Conservation (phyloP, 257 asterid species). For the Hygrophila difformis region DNA sequence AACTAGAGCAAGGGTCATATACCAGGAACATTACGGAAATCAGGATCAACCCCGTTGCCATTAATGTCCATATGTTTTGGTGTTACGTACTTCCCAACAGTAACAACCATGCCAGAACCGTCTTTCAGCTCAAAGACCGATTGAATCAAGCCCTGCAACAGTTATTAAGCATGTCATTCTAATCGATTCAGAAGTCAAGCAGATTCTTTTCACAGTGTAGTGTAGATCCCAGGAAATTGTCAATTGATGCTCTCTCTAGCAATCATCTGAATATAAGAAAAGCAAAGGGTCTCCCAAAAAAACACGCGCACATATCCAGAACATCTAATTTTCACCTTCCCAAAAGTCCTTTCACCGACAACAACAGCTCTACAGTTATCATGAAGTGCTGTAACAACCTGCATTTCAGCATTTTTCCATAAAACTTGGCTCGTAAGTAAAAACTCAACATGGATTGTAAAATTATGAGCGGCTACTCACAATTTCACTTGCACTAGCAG, state of each 20-base stretch:
- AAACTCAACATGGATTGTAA: too few relatives aligned
- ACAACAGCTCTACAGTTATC: conserved; percentile 97
- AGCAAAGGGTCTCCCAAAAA: too few relatives aligned
- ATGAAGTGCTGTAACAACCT: conserved; percentile 99
- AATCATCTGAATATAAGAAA: too few relatives aligned
- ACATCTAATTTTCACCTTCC: conserved; percentile 55
- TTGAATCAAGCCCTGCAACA: conserved; percentile 83
- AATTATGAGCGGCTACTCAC: too few relatives aligned
- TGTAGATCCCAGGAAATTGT: not conserved
- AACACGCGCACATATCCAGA: too few relatives aligned
- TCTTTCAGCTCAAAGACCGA: conserved; percentile 93
- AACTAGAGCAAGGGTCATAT: conserved; percentile 1
- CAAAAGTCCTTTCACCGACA: conserved; percentile 94
- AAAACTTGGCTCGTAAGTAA: conserved; percentile 13
- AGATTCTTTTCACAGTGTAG: too few relatives aligned
- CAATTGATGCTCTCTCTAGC: too few relatives aligned
- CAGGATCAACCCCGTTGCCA: conserved; percentile 89
- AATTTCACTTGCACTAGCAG: conserved; percentile 99
- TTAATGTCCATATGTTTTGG: conserved; percentile 85
- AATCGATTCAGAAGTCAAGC: too few relatives aligned
- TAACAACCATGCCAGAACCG: conserved; percentile 93
- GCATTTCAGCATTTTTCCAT: conserved; percentile 11
- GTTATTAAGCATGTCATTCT: not conserved
- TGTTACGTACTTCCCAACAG: conserved; percentile 91
- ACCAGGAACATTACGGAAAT: conserved; percentile 82